These are phyloP conservation scores for Colletotrichum sp. DNA, from an alignment of 2,329 filamentous ascomycete genomes.

Conservation along the genomic window DNA sequence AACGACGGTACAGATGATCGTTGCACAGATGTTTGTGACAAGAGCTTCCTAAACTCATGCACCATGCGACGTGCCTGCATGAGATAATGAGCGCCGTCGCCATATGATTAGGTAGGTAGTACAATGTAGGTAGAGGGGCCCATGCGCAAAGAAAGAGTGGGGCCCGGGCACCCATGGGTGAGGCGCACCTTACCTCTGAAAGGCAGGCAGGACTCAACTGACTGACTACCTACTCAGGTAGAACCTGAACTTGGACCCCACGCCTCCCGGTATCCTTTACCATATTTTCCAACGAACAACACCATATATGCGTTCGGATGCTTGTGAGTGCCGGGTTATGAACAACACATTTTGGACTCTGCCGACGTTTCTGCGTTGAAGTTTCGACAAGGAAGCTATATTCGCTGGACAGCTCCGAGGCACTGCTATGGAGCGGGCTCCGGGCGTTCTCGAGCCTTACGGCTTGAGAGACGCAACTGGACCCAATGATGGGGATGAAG, in stretches of 20 bases:
- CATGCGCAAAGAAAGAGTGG: neutral
- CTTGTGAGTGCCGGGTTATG: neutral
- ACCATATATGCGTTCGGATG: neutral
- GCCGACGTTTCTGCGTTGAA: neutral
- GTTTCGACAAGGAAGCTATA: neutral
- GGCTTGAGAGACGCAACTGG: neutral
- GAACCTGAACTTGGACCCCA: neutral
- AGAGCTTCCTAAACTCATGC: neutral
- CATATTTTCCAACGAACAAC: neutral
- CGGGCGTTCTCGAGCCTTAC: neutral
- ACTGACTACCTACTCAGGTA: neutral
- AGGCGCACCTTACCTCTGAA: neutral
- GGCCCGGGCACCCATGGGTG: neutral
- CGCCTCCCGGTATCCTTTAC: neutral
- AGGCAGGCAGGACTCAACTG: neutral
- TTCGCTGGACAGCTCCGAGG: neutral
- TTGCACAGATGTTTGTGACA: neutral
- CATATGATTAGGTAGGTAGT: neutral
- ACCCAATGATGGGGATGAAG: slow-evolving; percentile 17
- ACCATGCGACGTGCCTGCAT: neutral
- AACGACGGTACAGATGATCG: neutral
- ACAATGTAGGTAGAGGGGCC: neutral
- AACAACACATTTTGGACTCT: neutral
- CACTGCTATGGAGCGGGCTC: neutral
- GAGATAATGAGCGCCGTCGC: neutral